Conservation (phyloP, 192 early-diverging fungal species). For the Pecoramyces ruminantium region DNA sequence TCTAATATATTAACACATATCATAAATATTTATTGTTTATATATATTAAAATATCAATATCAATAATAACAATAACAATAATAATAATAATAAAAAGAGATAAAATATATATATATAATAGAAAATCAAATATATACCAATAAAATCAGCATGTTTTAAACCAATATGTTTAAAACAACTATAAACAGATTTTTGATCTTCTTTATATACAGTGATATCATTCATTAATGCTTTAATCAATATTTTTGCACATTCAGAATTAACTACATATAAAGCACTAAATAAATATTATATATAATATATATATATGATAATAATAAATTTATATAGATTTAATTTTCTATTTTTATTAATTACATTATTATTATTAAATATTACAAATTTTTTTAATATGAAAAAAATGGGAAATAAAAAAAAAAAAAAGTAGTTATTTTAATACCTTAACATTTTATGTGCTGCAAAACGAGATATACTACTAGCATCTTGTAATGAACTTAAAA, state of each 20-base stretch:
- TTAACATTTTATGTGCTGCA: slow-evolving; percentile 55
- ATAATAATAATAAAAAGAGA: too few relatives aligned
- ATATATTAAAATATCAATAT: slow-evolving; percentile 36
- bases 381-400: too few relatives aligned
- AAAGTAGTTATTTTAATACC: too few relatives aligned
- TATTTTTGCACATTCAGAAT: slow-evolving; percentile 17
- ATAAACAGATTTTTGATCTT: slow-evolving; percentile 54
- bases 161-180: slow-evolving; percentile 48
- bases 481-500: slow-evolving; percentile 64
- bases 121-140: slow-evolving; percentile 1
- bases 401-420: too few relatives aligned
- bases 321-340: too few relatives aligned
- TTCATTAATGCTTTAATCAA: slow-evolving; percentile 38
- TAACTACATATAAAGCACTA: slow-evolving; percentile 5
- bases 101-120: too few relatives aligned
- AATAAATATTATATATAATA: not conserved
- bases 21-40: too few relatives aligned
- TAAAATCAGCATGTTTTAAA: slow-evolving; percentile 20
- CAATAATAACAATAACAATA: slow-evolving; percentile 6
- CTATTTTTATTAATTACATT: too few relatives aligned
- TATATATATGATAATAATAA: too few relatives aligned
- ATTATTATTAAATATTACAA: too few relatives aligned
- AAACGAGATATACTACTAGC: slow-evolving; percentile 41
- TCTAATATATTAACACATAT: too few relatives aligned
- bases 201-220: slow-evolving; percentile 46